phyloP scores from a whole-genome alignment of 1,139 yeast genomes.

The Hemisphaericaspora subhashii region DNA sequence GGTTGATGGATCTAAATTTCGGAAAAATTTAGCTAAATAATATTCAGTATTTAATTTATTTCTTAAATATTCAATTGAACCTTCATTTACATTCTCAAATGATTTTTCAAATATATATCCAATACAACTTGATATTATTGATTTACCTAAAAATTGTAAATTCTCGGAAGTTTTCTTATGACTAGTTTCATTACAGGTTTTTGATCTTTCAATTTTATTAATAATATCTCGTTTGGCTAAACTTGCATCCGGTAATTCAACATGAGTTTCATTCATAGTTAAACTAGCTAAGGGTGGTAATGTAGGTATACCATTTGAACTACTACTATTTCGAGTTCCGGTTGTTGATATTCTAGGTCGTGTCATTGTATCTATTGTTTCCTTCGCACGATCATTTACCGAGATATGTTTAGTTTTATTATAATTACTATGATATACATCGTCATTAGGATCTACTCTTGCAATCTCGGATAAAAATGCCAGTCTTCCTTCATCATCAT shows the following conservation, averaged over 20 bases:
- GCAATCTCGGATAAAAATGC: constrained; percentile 39
- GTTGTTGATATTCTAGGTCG: constrained; percentile 27
- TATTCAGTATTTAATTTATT: constrained; percentile 47
- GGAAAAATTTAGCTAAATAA: constrained; percentile 49
- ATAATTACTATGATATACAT: constrained; percentile 34
- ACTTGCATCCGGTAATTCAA: constrained; percentile 10
- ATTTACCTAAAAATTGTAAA: constrained; percentile 57
- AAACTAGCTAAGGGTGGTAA: constrained; percentile 18
- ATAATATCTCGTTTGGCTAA: constrained; percentile 28
- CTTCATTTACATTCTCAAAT: constrained; percentile 25
- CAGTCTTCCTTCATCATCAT: constrained; percentile 7
- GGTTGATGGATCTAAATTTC: constrained; percentile 49
- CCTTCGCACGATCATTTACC: constrained; percentile 36
- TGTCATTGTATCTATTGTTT: constrained; percentile 39
- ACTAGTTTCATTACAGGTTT: constrained; percentile 59
- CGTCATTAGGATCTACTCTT: constrained; percentile 37
- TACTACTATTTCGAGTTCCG: background rate
- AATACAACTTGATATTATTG: constrained; percentile 53
- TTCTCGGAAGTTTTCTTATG: constrained; percentile 43
- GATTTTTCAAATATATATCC: constrained; percentile 63
- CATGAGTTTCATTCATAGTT: constrained; percentile 8
- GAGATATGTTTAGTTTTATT: constrained; percentile 30
- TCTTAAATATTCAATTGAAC: constrained; percentile 58
- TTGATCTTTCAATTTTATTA: constrained; percentile 58
- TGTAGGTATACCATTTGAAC: constrained; percentile 6